These are phyloP conservation scores for Platanthera guangdongensis DNA, from an alignment of 106 monocot species.

Conservation along the genomic window DNA sequence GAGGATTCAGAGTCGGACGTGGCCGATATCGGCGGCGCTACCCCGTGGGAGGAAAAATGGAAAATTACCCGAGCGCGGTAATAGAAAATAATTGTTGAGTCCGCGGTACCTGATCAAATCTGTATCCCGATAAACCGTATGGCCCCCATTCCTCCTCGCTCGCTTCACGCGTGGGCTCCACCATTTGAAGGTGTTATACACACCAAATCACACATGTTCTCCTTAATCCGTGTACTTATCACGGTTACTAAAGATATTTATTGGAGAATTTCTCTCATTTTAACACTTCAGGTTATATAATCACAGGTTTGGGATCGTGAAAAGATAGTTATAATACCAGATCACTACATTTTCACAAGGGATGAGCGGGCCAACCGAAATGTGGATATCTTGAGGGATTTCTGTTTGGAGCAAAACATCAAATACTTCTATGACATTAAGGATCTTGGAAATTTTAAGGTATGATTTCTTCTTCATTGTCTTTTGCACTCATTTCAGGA, in stretches of 20 bases:
- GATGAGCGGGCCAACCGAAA: slow-evolving; percentile 97
- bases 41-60: no score
- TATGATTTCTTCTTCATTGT: slow-evolving; percentile 17
- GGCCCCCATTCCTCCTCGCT: no score
- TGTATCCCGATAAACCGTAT: neutral
- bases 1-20: no score
- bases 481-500: neutral
- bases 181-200: no score
- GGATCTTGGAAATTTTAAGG: slow-evolving; percentile 86
- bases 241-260: no score
- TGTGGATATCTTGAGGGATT: slow-evolving; percentile 93
- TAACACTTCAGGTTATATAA: neutral
- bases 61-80: no score
- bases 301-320: slow-evolving; percentile 91
- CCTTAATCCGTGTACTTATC: neutral
- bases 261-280: no score
- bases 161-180: no score
- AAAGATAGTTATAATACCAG: slow-evolving; percentile 92
- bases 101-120: neutral
- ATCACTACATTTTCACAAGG: slow-evolving; percentile 92
- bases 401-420: slow-evolving; percentile 80
- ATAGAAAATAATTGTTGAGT: no score
- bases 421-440: slow-evolving; percentile 96
- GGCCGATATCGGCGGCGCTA: no score
- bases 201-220: neutral